phyloP scores from a whole-genome alignment of 148 eudicot species.

The Spergularia marina region DNA sequence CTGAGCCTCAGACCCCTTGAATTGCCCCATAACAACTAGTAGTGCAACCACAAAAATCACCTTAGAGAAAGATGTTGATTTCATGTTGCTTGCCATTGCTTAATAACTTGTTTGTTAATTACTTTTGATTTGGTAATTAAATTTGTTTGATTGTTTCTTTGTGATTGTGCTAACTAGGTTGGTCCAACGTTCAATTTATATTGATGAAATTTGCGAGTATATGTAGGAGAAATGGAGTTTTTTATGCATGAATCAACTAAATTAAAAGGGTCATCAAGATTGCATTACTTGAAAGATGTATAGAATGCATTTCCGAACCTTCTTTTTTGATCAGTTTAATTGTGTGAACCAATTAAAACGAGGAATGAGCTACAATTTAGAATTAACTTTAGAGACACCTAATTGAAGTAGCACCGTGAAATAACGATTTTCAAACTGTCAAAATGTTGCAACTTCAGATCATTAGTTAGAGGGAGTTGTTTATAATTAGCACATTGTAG shows the following conservation, averaged over 20 bases:
- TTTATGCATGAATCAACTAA: slow-evolving; percentile 31
- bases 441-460: too few relatives aligned
- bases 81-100: slow-evolving; percentile 14
- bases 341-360: slow-evolving; percentile 8
- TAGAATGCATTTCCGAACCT: slow-evolving; percentile 1
- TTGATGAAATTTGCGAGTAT: background rate
- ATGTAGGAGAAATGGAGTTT: background rate
- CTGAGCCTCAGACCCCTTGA: slow-evolving; percentile 31
- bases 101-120: background rate
- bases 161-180: background rate
- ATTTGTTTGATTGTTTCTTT: background rate
- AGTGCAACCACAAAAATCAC: slow-evolving; percentile 9
- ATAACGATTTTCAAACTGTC: too few relatives aligned
- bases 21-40: slow-evolving; percentile 13
- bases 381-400: background rate
- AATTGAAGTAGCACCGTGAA: too few relatives aligned
- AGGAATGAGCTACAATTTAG: background rate
- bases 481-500: too few relatives aligned
- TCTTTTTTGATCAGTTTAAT: background rate
- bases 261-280: slow-evolving; percentile 11
- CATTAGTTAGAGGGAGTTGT: too few relatives aligned
- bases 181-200: slow-evolving; percentile 13
- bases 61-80: background rate
- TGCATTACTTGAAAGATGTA: slow-evolving; percentile 6
- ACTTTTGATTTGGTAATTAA: background rate